Conservation (phyloP, 2,329 filamentous ascomycete species). For the Madurella fahalii region DNA sequence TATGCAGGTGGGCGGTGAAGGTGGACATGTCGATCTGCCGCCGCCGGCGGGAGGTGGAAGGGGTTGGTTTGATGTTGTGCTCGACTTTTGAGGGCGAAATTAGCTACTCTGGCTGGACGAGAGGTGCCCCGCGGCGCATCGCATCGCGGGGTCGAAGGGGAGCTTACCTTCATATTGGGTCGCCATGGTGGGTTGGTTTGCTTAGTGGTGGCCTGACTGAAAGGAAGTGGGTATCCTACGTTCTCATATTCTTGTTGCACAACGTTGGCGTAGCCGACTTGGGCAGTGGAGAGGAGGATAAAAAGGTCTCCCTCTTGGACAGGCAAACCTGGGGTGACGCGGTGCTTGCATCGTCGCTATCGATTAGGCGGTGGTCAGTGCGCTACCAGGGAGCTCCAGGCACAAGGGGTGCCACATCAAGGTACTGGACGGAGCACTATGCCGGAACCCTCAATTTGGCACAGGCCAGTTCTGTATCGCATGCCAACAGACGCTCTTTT, state of each 20-base stretch:
- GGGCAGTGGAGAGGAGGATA: neutral
- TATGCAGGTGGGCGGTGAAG: slow-evolving; percentile 55
- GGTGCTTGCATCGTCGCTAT: slow-evolving; percentile 21
- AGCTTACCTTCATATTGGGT: slow-evolving; percentile 53
- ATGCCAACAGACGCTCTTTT: too few species aligned
- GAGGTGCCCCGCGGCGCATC: slow-evolving; percentile 4
- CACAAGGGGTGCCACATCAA: too few species aligned
- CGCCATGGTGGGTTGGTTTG: slow-evolving; percentile 39
- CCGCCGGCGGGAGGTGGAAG: slow-evolving; percentile 38
- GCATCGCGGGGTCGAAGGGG: slow-evolving; percentile 9
- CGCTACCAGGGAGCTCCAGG: neutral
- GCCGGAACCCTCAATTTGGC: too few species aligned
- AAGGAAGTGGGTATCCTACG: neutral
- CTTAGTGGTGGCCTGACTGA: neutral
- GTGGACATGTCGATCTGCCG: slow-evolving; percentile 62
- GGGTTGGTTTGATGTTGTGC: slow-evolving; percentile 53
- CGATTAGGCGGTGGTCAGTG: slow-evolving; percentile 18
- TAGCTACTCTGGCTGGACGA: neutral
- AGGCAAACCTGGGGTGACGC: slow-evolving; percentile 28
- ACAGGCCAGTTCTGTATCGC: too few species aligned
- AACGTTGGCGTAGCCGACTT: neutral
- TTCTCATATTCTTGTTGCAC: neutral
- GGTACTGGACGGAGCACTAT: too few species aligned
- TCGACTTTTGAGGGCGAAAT: slow-evolving; percentile 47
- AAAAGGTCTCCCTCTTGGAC: neutral